Evolutionary conservation across 257 asterid genomes (phyloP), one percentile per base, ranked within the genome.

Genomic region (Nyctanthes arbortristis): DNA sequence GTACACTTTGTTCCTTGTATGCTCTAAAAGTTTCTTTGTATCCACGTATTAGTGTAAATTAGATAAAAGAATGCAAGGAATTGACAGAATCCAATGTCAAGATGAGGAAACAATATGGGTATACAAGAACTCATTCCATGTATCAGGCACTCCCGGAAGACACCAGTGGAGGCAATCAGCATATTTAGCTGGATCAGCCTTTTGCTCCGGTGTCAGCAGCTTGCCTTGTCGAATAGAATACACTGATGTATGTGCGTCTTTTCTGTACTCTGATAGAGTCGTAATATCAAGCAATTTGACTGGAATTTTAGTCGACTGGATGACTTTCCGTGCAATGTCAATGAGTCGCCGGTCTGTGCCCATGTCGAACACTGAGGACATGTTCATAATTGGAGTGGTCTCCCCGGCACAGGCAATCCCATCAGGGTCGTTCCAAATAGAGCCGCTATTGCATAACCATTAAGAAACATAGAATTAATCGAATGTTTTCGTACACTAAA

Each of bases 141-240:
- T 78, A 18, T 81, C 86, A 40, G 86, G 86, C 61, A 79, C 79
- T 27, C 85, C 87, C 0, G 89, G 85, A 1, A 84, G 80, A 27
- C 89, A 82, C 89, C 89, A 77, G 24, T 84, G 87, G 64, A 81
- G 60, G 59, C 87, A 84, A 77, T 84, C 87, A 16, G 87, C 85
- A 52, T 35, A 84, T 4, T 7, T 28, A 36, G 80, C 80, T 11
- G 87, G 87, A 30, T 79, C 59, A 4, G 85, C 76, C 68, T 81
- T 75, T 30, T 84, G 79, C 72, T 81, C 79, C 0, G 77, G 72
- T 18, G 84, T 82, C 67, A 84, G 68, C 66, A 79, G 74, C 28
- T 76, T 82, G 20, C 85, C 85, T 45, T 82, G 87, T 1, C 84
- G 73, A 56, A 77, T 63, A 22, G 89, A 81, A 65, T 84, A 75